Base-by-base conservation (phyloP, 306 rosid species). In the Casuarina glauca region DNA sequence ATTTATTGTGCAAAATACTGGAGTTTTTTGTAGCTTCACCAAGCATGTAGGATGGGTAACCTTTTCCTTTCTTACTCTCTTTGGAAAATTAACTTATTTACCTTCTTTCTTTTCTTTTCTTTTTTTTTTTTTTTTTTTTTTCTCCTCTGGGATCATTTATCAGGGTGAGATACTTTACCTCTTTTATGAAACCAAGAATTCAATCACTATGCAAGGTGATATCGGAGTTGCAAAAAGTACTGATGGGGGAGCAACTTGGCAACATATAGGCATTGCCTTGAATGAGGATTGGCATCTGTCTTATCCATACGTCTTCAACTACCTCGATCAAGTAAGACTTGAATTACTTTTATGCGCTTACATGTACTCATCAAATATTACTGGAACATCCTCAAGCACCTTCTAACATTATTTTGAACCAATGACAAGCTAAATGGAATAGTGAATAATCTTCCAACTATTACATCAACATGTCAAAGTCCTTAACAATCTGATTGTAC, bases 211-310 rank as follows among this genome's bases (percentile, higher is more conserved):
- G 87, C 96, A 91, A 90, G 99, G 99, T 71, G 98, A 96, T 76
- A 96, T 96, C 75, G 99, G 99, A 26, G 99, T 91, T 69, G 89
- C 99, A 12, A 96, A 88, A 81, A 96, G 99, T 79, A 87, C 84
- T 3, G 99, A 96, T 64, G 89, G 84, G 79, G 99, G 99, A 80
- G 99, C 96, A 77, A 87, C 97, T 69, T 96, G 99, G 99, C 80
- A 93, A 74, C 97, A 85, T 62, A 76, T 93, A 55, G 99, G 99
- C 82, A 82, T 91, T 78, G 99, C 97, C 75, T 89, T 96, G 91
- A 77, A 86, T 62, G 99, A 96, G 85, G 90, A 90, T 49, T 96
- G 99, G 99, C 99, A 96, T 90, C 97, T 96, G 76, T 96, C 99
- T 70, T 96, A 84, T 80, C 99, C 99, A 0, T 96, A 74, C 69